A percentile compares a stretch with the other conserved stretches of the same genome.
phyloP scores from a whole-genome alignment of 768 basidiomycete species.

The Cytidiella melzeri region DNA sequence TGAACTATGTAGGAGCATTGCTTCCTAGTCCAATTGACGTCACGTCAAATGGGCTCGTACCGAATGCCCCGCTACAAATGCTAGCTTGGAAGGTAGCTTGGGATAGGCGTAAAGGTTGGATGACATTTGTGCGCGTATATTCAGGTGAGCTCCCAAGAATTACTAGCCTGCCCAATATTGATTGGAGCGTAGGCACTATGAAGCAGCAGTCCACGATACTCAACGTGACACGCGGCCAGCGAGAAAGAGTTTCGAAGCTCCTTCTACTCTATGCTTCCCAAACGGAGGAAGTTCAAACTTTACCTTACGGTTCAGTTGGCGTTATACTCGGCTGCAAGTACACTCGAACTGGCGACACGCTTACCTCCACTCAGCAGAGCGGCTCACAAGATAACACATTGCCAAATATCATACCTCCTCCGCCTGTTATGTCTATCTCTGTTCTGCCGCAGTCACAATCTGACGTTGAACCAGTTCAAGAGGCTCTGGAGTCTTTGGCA shows the following conservation, averaged over 20 bases:
- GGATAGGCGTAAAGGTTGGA: conserved; percentile 83
- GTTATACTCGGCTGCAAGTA: conserved; percentile 78
- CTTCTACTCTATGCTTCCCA: conserved; percentile 75
- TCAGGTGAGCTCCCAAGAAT: conserved; percentile 46
- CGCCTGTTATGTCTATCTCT: conserved; percentile 81
- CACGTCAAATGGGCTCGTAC: conserved; percentile 33
- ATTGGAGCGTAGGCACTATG: conserved; percentile 48
- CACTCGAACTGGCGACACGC: conserved; percentile 84
- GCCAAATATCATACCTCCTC: conserved; percentile 54
- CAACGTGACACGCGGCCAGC: conserved; percentile 62
- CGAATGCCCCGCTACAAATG: conserved; percentile 48
- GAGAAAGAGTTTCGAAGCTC: conserved; percentile 70
- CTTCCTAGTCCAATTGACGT: conserved; percentile 72
- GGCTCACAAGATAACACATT: conserved; percentile 26
- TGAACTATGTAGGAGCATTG: conserved; percentile 79
- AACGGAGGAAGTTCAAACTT: conserved; percentile 67
- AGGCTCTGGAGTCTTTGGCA: conserved; percentile 61
- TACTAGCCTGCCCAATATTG: background rate
- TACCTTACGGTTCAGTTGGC: conserved; percentile 79
- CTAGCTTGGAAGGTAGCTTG: conserved; percentile 88
- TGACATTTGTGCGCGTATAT: conserved; percentile 88
- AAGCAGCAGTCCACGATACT: conserved; percentile 53
- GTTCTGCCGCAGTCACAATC: conserved; percentile 76
- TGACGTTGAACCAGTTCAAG: conserved; percentile 72
- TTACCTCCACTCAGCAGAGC: conserved; percentile 46